Evolutionary conservation across 2,329 filamentous ascomycete genomes (phyloP).

Genomic region (Zopfia rhizophila): DNA sequence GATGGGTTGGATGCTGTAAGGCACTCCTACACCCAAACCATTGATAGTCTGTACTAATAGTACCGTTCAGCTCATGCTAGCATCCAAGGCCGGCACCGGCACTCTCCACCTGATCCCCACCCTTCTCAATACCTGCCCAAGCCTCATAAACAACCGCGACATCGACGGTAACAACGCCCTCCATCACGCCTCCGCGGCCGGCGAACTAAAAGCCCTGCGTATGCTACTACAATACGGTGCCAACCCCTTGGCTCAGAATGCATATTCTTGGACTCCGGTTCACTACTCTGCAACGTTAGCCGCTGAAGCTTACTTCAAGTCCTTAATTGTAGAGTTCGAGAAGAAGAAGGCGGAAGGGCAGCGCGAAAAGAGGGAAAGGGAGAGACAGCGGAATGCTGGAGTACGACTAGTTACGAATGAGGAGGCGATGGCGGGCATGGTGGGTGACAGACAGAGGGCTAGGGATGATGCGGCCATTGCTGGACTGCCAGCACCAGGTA

Average conservation of each 20-base stretch:
- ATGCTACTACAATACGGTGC: conserved; percentile 83
- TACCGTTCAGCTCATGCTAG: conserved; percentile 50
- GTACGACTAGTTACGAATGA: conserved; percentile 49
- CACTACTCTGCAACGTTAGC: conserved; percentile 84
- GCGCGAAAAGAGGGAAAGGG: conserved; percentile 41
- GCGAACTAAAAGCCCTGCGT: conserved; percentile 79
- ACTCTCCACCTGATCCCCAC: conserved; percentile 56
- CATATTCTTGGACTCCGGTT: conserved; percentile 84
- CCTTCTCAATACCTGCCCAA: conserved; percentile 43
- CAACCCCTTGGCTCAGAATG: conserved; percentile 75
- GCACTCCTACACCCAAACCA: conserved; percentile 9
- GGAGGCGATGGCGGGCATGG: conserved; percentile 26
- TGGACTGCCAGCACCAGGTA: conserved; percentile 41
- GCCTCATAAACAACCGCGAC: conserved; percentile 61
- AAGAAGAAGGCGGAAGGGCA: conserved; percentile 63
- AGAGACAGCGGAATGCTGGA: conserved; percentile 44
- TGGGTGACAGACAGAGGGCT: conserved; percentile 31
- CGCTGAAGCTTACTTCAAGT: conserved; percentile 85
- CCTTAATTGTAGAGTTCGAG: conserved; percentile 76
- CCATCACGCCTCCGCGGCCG: conserved; percentile 85
- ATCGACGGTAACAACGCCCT: conserved; percentile 84
- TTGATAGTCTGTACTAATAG: conserved; percentile 2
- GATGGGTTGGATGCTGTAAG: conserved; percentile 75
- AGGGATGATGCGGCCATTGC: conserved; percentile 47
- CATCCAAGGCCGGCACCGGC: conserved; percentile 50